Base-by-base conservation (phyloP, 2,329 filamentous ascomycete genomes). In the Sordariomycetes sp. region DNA sequence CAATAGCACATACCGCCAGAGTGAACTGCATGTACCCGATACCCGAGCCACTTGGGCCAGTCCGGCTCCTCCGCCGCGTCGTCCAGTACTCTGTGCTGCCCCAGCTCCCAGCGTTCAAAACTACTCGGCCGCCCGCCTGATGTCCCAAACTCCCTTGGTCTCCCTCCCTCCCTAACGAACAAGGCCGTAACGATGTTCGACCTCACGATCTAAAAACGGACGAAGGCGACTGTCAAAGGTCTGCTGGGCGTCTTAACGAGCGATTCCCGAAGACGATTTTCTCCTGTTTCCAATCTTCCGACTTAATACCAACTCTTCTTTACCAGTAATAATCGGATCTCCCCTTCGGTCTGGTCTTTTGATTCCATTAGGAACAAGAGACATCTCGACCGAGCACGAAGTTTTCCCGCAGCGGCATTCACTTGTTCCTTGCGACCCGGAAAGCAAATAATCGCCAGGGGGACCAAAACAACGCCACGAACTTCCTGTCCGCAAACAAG, bases 401-500 rank as follows among this genome's bases (percentile, higher is more conserved):
- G 39, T 45, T 7, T 52, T 28, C 24, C 45, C 52, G 56, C 56
- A 58, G 57, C 54, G 57, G 45, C 57, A 58, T 58, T 58, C 48
- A 58, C 57, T 58, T 58, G 57, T 58, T 55, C 53, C 57, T 56
- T 58, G 57, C 57, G 57, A 32, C 45, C 15, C 45, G 32, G 25
- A 57, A 32, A 32, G 20, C 17, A 24, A 53, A 53, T 22, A 57
- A 53, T 42, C 48, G 55, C 48, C 35, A 57, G 45, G 45, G 22
- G 45, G 24, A 57, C 25, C 22, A 42, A 53, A 56, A 56, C 42
- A 50, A 20, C 45, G 24, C 45, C 20, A 52, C 55, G 53, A 58
- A 58, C 15, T 32, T 32, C 28, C 28, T 32, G 52, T 22, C 15
- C 51, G 17, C 35, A 54, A 17, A 54, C 54, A 20, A 12, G 45